phyloP scores from a whole-genome alignment of 176 grass and related monocot species.

The Cymbopogon citratus region DNA sequence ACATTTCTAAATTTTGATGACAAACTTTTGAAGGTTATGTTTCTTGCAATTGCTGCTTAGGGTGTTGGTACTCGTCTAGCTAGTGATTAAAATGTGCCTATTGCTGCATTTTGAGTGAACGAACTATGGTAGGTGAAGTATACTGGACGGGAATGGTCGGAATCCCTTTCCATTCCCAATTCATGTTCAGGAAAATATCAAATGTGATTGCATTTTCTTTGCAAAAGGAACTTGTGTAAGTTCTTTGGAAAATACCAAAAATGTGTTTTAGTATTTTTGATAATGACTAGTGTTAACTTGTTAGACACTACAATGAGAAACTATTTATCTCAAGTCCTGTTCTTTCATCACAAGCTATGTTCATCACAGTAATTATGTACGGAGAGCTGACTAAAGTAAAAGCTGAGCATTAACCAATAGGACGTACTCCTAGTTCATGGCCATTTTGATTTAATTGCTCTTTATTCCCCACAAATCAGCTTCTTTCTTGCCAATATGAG shows the following conservation, averaged over 20 bases:
- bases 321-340: neutral
- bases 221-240: neutral
- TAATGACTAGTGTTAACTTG: neutral
- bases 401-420: neutral
- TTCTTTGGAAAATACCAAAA: neutral
- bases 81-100: neutral
- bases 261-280: neutral
- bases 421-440: neutral
- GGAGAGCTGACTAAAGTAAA: neutral
- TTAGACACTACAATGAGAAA: neutral
- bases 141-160: neutral
- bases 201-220: neutral
- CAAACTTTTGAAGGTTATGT: neutral
- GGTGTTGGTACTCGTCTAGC: neutral
- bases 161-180: neutral
- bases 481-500: neutral
- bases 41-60: neutral
- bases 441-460: neutral
- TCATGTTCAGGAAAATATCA: neutral
- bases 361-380: neutral
- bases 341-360: neutral
- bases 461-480: neutral
- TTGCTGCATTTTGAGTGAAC: neutral
- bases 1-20: slow-evolving; percentile 7
- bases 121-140: neutral